Evolutionary conservation across 2,329 filamentous ascomycete species (phyloP).

Genomic region (Penicillium decumbens): DNA sequence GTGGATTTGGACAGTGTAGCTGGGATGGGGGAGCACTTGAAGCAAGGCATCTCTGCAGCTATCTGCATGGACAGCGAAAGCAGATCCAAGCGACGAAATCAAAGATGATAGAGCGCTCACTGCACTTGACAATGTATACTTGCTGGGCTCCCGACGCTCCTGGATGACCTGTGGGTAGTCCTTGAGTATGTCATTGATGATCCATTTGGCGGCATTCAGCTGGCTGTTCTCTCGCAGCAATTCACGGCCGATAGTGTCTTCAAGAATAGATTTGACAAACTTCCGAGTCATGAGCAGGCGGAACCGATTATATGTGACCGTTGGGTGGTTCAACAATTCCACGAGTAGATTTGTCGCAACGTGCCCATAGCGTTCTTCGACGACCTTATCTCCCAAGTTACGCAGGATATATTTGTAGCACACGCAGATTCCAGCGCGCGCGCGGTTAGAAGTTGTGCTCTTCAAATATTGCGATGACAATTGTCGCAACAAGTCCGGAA

Average conservation of each 20-base stretch:
- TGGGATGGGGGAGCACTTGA: conserved; percentile 88
- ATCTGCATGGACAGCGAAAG: conserved; percentile 73
- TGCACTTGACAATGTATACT: conserved; percentile 74
- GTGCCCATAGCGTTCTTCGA: conserved; percentile 75
- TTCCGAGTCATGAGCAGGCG: conserved; percentile 77
- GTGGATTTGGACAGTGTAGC: conserved; percentile 91
- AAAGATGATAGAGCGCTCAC: conserved; percentile 75
- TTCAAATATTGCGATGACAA: conserved; percentile 77
- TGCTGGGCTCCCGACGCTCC: conserved; percentile 81
- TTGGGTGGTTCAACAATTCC: conserved; percentile 72
- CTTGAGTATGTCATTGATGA: conserved; percentile 86
- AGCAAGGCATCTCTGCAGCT: conserved; percentile 78
- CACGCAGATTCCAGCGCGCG: conserved; percentile 75
- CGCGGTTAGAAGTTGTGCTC: conserved; percentile 70
- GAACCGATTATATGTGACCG: conserved; percentile 78
- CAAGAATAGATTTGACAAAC: conserved; percentile 77
- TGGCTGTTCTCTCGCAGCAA: conserved; percentile 89
- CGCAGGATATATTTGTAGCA: conserved; percentile 81
- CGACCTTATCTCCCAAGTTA: conserved; percentile 71
- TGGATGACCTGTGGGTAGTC: conserved; percentile 88
- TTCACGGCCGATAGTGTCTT: conserved; percentile 73
- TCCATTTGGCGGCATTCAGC: conserved; percentile 69
- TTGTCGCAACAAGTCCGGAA: conserved; percentile 72
- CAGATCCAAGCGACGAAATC: conserved; percentile 74
- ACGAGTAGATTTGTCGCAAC: conserved; percentile 76